A percentile compares a stretch with the other conserved stretches of the same genome.
phyloP scores from a whole-genome alignment of 345 rosid species.

The Carallia brachiata region DNA sequence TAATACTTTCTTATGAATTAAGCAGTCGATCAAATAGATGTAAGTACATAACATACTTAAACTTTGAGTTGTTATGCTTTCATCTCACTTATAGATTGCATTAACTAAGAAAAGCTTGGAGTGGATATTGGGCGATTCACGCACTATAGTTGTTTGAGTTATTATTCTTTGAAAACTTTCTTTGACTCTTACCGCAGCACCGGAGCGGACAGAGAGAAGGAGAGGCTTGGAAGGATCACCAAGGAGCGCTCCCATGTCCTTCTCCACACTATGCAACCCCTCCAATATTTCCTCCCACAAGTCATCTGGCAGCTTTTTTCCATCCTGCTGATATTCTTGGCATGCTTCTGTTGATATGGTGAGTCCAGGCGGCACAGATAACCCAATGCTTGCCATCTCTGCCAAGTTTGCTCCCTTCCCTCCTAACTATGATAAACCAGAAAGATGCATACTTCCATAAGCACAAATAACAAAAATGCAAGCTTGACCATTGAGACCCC shows the following conservation, averaged over 20 bases:
- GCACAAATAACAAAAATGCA: too few relatives aligned
- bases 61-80: too few relatives aligned
- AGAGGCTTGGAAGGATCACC: conserved; percentile 84
- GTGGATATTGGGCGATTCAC: too few relatives aligned
- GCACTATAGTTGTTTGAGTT: neutral
- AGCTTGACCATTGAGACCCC: neutral
- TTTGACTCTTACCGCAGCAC: conserved; percentile 73
- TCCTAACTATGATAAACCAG: conserved; percentile 55
- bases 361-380: conserved; percentile 93
- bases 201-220: conserved; percentile 95
- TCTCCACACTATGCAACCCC: conserved; percentile 55
- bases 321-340: conserved; percentile 62
- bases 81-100: too few relatives aligned
- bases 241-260: conserved; percentile 75
- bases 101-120: too few relatives aligned
- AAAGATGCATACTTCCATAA: neutral
- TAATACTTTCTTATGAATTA: too few relatives aligned
- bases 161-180: neutral
- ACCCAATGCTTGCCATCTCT: conserved; percentile 94
- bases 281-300: conserved; percentile 77
- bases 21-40: too few relatives aligned
- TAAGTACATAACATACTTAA: too few relatives aligned
- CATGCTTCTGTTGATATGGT: conserved; percentile 97
- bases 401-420: conserved; percentile 97
- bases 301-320: conserved; percentile 59